These are phyloP conservation scores for Graphiopsis chlorocephala DNA, from an alignment of 2,329 filamentous ascomycete genomes.

Conservation along the genomic window DNA sequence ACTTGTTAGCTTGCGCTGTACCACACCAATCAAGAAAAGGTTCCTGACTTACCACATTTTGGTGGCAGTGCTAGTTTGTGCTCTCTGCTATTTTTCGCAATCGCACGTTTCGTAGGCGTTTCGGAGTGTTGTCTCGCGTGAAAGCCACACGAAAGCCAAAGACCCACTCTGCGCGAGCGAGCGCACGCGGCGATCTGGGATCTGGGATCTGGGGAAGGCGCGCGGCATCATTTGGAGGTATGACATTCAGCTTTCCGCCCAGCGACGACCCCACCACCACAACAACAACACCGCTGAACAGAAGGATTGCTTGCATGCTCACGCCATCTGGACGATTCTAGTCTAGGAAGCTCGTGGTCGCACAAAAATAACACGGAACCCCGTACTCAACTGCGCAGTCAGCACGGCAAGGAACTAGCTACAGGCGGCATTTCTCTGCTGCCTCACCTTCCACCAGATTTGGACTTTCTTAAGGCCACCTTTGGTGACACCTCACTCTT, in stretches of 20 bases:
- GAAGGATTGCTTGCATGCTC: background rate
- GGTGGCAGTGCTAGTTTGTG: background rate
- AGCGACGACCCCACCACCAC: background rate
- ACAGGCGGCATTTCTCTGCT: background rate
- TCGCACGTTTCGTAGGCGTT: constrained; percentile 2
- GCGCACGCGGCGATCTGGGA: background rate
- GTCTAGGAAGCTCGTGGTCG: background rate
- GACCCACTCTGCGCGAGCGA: background rate
- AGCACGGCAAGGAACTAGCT: background rate
- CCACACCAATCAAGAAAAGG: constrained; percentile 27
- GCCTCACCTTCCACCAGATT: background rate
- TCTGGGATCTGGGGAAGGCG: background rate
- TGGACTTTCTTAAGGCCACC: background rate
- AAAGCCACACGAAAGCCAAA: background rate
- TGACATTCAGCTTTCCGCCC: background rate
- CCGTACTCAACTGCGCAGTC: background rate
- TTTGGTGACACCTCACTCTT: background rate
- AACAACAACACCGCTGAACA: background rate
- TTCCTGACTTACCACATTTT: constrained; percentile 31
- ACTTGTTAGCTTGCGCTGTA: constrained; percentile 2
- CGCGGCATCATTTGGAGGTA: constrained; percentile 1
- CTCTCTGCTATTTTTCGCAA: background rate
- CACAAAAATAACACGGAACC: background rate
- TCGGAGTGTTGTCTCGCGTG: background rate
- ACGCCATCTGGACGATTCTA: background rate